Evolutionary conservation across 371 early-diverging fungal species (phyloP), one percentile per base, ranked within the genome.

Genomic region (Syncephalastrum sp.): DNA sequence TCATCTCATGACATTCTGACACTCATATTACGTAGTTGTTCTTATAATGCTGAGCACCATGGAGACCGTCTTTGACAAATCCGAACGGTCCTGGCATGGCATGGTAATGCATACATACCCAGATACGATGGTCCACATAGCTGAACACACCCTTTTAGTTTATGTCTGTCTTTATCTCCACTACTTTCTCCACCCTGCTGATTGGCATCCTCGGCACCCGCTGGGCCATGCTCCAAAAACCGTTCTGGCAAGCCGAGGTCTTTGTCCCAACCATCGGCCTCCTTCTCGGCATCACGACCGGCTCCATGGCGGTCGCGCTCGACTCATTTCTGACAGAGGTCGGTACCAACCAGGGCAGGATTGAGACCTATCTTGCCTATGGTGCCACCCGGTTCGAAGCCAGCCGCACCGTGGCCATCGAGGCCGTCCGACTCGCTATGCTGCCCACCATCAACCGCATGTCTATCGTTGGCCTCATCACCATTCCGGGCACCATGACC

Each of bases 331-430:
- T 91, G 10, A 53, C 60, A 5, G 63, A 61, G 42, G 53, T 67
- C 10, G 45, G 78, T 16, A 75, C 75, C 17, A 74, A 90, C 50
- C 79, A 83, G 50, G 91, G 88, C 25, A 81, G 82, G 16, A 80
- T 92, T 7, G 93, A 94, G 60, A 68, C 82, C 23, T 83, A 82
- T 53, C 68, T 94, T 33, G 60, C 89, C 0, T 86, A 81, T 70
- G 95, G 95, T 5, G 92, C 92, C 3, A 82, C 84, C 2, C 84
- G 93, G 3, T 91, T 89, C 87, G 95, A 94, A 59, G 88, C 91
- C 0, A 81, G 82, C 5, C 75, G 81, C 41, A 87, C 91, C 0
- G 70, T 92, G 33, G 85, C 86, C 0, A 67, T 81, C 0, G 88
- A 89, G n/a, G 85, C 92, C 1, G 77, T 92, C 47, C 74, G 87